Base-by-base conservation (phyloP, 2,329 filamentous ascomycete species). In the Volutella citrinella region DNA sequence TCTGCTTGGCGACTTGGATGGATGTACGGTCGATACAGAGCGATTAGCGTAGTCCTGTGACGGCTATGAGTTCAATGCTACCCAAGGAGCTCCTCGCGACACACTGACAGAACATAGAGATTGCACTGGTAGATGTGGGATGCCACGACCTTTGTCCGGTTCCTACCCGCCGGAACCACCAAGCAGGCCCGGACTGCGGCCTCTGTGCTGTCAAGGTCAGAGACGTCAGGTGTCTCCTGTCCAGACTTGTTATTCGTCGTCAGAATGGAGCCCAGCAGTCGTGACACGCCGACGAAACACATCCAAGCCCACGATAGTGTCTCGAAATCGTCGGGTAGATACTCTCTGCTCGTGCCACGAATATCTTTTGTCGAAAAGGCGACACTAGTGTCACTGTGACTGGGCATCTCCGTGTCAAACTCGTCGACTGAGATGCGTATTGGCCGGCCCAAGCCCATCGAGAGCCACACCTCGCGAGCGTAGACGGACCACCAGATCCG, bases 91-190 rank as follows among this genome's bases (percentile, higher is more conserved):
- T 4, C 8, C 2, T 11, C 7, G 4, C 7, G 15, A 6, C 4
- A 23, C 21, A 16, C 27, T 20, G 16, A 39, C 32, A 35, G 24
- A 10, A 39, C 14, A 12, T 24, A 39, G 5, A 39, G 25, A 10
- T 30, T 35, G 22, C 34, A 35, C 12, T 39, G 31, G 27, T 39
- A 39, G 8, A 31, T 5, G 19, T 39, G 36, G 5, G 32, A 21
- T 7, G 36, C 27, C 10, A 39, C n/a, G 6, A 31, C 19, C 5
- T 20, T 31, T 10, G 20, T 19, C 18, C 22, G 27, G 4, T 15
- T 35, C 3, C 17, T 15, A 5, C 19, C 27, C 11, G 19, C 23
- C 1, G 18, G 10, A 2, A 21, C 11, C 1, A 31, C 6, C 14
- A 18, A 26, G 7, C 32, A 31, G 5, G 27, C 27, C 5, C 27